A percentile compares a stretch with the other conserved stretches of the same genome.
Conservation (phyloP, 2,329 filamentous ascomycete species). For the Diplodia corticola region DNA sequence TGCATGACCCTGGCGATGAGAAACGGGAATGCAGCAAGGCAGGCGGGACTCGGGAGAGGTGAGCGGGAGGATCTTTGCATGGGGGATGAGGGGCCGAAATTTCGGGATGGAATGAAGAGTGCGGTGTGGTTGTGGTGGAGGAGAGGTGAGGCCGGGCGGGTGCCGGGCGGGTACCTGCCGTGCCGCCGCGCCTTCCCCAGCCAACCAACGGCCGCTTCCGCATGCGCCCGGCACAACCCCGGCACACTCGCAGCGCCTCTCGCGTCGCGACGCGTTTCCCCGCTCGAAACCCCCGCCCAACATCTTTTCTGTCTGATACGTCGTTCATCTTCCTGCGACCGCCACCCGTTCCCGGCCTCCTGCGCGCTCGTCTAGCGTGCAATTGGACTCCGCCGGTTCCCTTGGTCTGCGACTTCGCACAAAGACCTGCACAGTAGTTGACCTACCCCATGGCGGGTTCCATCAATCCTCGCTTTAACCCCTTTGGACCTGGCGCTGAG, state of each 20-base stretch:
- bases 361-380: background rate
- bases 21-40: slow-evolving; percentile 9
- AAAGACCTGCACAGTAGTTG: background rate
- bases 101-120: background rate
- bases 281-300: background rate
- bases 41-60: background rate
- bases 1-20: background rate
- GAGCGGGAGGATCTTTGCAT: slow-evolving; percentile 6
- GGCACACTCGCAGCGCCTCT: background rate
- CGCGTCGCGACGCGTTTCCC: background rate
- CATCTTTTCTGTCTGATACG: background rate
- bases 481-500: background rate
- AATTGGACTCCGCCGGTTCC: background rate
- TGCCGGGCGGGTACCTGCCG: background rate
- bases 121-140: slow-evolving; percentile 1
- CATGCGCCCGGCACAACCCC: background rate
- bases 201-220: background rate
- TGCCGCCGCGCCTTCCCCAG: background rate
- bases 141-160: background rate
- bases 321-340: background rate
- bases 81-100: background rate
- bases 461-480: background rate
- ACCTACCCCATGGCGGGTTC: background rate
- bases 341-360: background rate
- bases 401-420: background rate